Evolutionary conservation across 2,329 filamentous ascomycete species (phyloP), one percentile per base, ranked within the genome.

Genomic region (Macroventuria anomochaeta): DNA sequence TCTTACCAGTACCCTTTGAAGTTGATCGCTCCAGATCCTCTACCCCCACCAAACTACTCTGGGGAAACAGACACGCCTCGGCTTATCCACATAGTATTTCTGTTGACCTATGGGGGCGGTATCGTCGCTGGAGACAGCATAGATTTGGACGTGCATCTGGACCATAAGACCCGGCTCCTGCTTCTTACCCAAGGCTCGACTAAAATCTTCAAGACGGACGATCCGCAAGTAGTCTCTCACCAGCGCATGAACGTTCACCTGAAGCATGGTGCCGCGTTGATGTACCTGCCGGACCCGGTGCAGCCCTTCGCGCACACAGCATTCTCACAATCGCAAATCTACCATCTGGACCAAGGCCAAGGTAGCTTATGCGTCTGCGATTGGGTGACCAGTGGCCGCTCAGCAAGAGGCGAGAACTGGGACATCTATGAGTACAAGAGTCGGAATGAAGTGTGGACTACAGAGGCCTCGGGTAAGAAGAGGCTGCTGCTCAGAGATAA

Each of bases 1-100:
- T 88, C 87, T 29, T 97, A 96, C 72, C 91, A 96, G 73, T 99
- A 97, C 69, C 95, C 95, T 1, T 82, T 99, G 39, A 99, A 99
- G 75, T 84, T 99, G 52, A 90, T 99, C 57, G 89, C 92, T 0
- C 91, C 93, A 1, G 83, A 87, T 12, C 85, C 88, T 10, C 80
- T 87, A 5, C 81, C 83, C 40, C 79, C 83, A 33, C 82, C 87
- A 51, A 81, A 62, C 10, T 40, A 46, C 59, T 59, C 29, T 31
- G 26, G 39, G n/a, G 39, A 43, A 25, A 26, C 29, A 12, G 37
- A 61, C 26, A 37, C 73, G 28, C 77, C 74, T 33, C 46, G 58
- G 18, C 90, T 90, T 51, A 83, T 92, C 7, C 85, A 81, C 47
- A 81, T 95, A 26, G 87, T 96, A 33, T 97, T 96, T 71, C 82